Base-by-base conservation (phyloP, 192 early-diverging fungal species). In the Backusella luteola region DNA sequence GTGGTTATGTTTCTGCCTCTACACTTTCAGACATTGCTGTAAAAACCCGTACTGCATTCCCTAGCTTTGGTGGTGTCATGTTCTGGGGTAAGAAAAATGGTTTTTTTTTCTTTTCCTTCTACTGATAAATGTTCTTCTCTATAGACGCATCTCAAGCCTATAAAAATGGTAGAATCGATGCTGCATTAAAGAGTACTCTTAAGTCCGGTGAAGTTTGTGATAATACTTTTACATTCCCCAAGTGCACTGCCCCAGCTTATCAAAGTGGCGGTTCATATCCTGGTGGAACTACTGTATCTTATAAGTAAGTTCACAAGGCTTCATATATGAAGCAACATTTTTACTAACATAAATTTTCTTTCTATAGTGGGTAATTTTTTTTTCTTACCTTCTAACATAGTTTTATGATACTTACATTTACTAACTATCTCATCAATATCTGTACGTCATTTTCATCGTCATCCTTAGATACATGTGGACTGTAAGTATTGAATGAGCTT, bases 1-100 rank as follows among this genome's bases (percentile, higher is more conserved):
- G 82, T 35, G 89, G 89, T 11, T 90, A 86, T 71, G 85, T 88
- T 41, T 74, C 77, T 38, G 69, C 85, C 4, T 46, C 71, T 9
- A 73, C 63, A 34, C 75, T 90, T 14, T 66, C 49, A 66, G 63
- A 71, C 26, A 90, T 90, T 73, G 80, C 80, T 17, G 56, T 80
- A 46, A 66, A 73, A 36, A 80, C 84, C 21, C 81, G 83, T 14
- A 32, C 79, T 53, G 76, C 78, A 68, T 88, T 87, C 79, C 71
- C 74, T 21, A 80, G 81, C 44, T 85, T 90, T 53, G 89, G 88
- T 67, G 89, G 89, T 38, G 82, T 89, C 21, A 90, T 90, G 89
- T 81, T 85, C 21, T 90, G 89, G 89, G 80, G 78, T 79, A 74
- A 69, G 21, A 34, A 44, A 23, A 1, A 56, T 15, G 4, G 0